Conservation (phyloP, 495 filamentous ascomycete genomes). For the Daldinia vernicosa region DNA sequence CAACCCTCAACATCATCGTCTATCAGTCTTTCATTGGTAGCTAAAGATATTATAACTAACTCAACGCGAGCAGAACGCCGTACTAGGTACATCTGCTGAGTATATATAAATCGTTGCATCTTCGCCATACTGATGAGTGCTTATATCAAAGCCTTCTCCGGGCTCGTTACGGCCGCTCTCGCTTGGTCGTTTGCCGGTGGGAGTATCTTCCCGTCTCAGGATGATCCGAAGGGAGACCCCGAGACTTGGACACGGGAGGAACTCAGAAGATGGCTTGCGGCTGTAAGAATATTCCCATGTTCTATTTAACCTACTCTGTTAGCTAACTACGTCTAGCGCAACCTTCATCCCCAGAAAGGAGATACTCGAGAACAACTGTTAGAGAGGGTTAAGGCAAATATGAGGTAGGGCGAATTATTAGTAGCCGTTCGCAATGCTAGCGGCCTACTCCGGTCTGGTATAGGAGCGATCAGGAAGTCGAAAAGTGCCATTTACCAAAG, state of each 20-base stretch:
- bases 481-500: neutral
- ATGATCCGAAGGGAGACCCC: constrained; percentile 84
- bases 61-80: constrained; percentile 36
- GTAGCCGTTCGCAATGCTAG: neutral
- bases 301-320: neutral
- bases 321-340: constrained; percentile 62
- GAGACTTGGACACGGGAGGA: constrained; percentile 77
- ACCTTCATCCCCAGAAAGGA: constrained; percentile 69
- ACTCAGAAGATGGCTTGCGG: constrained; percentile 75
- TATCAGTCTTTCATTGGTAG: constrained; percentile 8
- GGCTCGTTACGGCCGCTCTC: constrained; percentile 83
- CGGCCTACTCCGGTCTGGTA: neutral
- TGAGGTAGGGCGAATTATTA: constrained; percentile 55
- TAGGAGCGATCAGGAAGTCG: neutral
- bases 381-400: constrained; percentile 81
- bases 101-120: neutral
- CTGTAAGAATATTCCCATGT: constrained; percentile 61
- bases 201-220: constrained; percentile 75
- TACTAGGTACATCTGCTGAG: constrained; percentile 42
- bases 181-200: constrained; percentile 85
- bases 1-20: constrained; percentile 30
- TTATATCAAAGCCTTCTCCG: constrained; percentile 70
- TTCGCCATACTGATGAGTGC: constrained; percentile 42
- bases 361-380: constrained; percentile 80
- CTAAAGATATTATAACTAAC: constrained; percentile 3